phyloP scores from a whole-genome alignment of 2,329 filamentous ascomycete species.

The Neocucurbitaria cava region DNA sequence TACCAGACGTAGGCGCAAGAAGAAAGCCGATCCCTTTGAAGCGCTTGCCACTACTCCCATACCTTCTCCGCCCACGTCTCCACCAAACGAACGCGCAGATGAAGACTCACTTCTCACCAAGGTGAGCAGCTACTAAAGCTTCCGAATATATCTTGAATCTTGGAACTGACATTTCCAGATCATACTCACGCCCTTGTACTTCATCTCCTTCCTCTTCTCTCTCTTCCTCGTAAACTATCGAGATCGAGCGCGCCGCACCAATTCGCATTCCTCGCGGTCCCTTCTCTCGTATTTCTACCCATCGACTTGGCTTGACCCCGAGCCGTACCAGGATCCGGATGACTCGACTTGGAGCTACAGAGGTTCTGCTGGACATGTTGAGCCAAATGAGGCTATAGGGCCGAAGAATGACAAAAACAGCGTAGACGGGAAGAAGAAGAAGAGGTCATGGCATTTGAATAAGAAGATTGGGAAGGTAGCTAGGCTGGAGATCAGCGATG shows the following conservation, averaged over 20 bases:
- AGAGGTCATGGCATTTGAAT: slow-evolving; percentile 45
- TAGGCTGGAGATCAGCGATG: slow-evolving; percentile 68
- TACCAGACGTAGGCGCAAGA: slow-evolving; percentile 27
- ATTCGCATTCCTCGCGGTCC: slow-evolving; percentile 30
- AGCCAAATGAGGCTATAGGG: slow-evolving; percentile 27
- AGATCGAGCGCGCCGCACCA: slow-evolving; percentile 59
- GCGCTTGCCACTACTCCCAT: slow-evolving; percentile 34
- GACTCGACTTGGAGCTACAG: slow-evolving; percentile 34
- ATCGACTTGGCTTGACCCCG: slow-evolving; percentile 44
- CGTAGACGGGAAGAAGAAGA: slow-evolving; percentile 25
- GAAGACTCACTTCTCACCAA: slow-evolving; percentile 32
- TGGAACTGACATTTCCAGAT: slow-evolving; percentile 33
- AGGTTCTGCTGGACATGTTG: slow-evolving; percentile 23
- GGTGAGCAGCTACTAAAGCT: slow-evolving; percentile 22
- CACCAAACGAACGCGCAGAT: slow-evolving; percentile 20
- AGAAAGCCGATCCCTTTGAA: slow-evolving; percentile 40
- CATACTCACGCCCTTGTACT: slow-evolving; percentile 68
- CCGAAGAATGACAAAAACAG: slow-evolving; percentile 11
- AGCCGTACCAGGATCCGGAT: slow-evolving; percentile 53
- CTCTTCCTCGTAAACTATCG: slow-evolving; percentile 68
- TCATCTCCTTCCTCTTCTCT: slow-evolving; percentile 70
- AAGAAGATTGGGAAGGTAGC: slow-evolving; percentile 63
- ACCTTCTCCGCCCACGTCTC: slow-evolving; percentile 29
- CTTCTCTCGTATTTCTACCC: slow-evolving; percentile 32
- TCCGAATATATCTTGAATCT: background rate